These are phyloP conservation scores for Aspergillus asperescens DNA, from an alignment of 495 filamentous ascomycete genomes.

Conservation along the genomic window DNA sequence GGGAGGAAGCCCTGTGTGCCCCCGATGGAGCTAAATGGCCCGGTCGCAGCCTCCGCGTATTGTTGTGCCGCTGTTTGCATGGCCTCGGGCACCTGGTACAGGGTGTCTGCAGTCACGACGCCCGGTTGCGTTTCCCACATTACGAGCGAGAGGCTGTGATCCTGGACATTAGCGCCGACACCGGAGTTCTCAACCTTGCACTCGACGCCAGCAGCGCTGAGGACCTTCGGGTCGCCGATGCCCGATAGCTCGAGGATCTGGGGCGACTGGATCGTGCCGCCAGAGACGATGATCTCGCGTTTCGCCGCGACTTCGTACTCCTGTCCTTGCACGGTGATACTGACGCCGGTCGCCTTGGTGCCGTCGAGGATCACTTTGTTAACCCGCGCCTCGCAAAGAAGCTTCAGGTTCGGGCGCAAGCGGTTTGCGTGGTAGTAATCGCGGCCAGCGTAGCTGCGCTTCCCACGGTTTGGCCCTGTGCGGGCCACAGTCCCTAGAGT, in stretches of 20 bases:
- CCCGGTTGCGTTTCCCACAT: slow-evolving; percentile 30
- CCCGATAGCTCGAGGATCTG: slow-evolving; percentile 57
- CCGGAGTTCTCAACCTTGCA: slow-evolving; percentile 31
- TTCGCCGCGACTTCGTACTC: slow-evolving; percentile 40
- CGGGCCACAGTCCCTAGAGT: slow-evolving; percentile 39
- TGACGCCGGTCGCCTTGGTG: slow-evolving; percentile 30
- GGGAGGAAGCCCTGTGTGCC: slow-evolving; percentile 27
- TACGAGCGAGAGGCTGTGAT: slow-evolving; percentile 29
- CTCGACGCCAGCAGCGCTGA: slow-evolving; percentile 30
- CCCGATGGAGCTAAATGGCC: slow-evolving; percentile 14
- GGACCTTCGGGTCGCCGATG: slow-evolving; percentile 36
- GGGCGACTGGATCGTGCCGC: slow-evolving; percentile 47
- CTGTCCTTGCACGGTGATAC: slow-evolving; percentile 28
- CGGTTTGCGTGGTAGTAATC: slow-evolving; percentile 24
- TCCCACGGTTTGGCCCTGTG: slow-evolving; percentile 33
- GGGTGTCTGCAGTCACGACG: slow-evolving; percentile 31
- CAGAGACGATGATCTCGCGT: slow-evolving; percentile 51
- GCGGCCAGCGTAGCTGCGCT: slow-evolving; percentile 47
- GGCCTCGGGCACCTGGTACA: slow-evolving; percentile 23
- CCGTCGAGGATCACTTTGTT: slow-evolving; percentile 22
- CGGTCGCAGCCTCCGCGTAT: slow-evolving; percentile 14
- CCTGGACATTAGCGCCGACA: slow-evolving; percentile 46
- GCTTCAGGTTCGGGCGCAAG: slow-evolving; percentile 22
- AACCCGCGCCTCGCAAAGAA: slow-evolving; percentile 29
- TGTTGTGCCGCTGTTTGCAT: slow-evolving; percentile 18